Conservation (phyloP, 805 yeast genomes). For the Candida quercuum region DNA sequence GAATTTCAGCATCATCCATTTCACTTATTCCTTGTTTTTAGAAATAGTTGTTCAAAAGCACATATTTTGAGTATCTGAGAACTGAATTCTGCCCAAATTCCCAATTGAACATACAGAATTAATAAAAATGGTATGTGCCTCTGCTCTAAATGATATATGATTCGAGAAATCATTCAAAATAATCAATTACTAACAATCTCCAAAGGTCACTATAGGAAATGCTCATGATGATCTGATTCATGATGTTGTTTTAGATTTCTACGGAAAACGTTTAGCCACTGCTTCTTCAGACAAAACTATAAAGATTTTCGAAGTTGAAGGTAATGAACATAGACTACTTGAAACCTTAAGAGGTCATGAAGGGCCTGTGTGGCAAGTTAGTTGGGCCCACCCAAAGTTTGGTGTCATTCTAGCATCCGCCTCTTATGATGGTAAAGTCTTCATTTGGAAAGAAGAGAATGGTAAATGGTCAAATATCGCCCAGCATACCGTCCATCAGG, state of each 20-base stretch:
- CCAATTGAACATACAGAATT: no score
- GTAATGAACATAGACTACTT: conserved; percentile 71
- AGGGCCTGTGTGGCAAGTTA: conserved; percentile 98
- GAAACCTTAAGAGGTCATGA: conserved; percentile 92
- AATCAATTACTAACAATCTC: not conserved
- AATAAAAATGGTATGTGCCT: not conserved
- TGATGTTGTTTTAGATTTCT: conserved; percentile 95
- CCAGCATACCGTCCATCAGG: conserved; percentile 83
- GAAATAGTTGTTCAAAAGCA: no score
- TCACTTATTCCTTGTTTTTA: not conserved
- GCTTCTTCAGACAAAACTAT: conserved; percentile 96
- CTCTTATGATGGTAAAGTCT: conserved; percentile 90
- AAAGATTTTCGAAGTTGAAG: conserved; percentile 87
- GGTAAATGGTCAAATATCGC: conserved; percentile 85
- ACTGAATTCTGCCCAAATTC: no score
- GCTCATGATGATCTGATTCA: conserved; percentile 92
- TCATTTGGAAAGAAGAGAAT: conserved; percentile 92
- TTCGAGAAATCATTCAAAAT: not conserved
- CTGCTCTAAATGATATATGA: not conserved
- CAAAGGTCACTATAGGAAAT: conserved; percentile 75
- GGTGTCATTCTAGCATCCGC: conserved; percentile 93
- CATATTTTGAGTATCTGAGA: no score
- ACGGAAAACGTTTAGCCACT: conserved; percentile 93
- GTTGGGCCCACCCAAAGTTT: conserved; percentile 98
- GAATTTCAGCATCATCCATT: no score